These are phyloP conservation scores for Leucocoprinus sp. DNA, from an alignment of 768 basidiomycete species.

Conservation along the genomic window DNA sequence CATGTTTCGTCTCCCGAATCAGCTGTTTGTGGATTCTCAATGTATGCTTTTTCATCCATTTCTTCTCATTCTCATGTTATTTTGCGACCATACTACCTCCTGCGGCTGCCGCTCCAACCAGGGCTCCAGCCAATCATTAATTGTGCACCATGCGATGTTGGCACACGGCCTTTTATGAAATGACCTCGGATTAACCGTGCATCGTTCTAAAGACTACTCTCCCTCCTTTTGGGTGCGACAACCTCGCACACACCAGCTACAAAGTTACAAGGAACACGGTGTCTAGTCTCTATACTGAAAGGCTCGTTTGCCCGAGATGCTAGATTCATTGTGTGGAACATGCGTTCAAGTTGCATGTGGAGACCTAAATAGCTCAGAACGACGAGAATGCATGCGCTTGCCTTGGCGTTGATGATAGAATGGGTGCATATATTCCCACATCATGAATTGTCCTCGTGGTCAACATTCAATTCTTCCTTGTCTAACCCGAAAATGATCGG, in stretches of 20 bases:
- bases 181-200: neutral
- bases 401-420: conserved; percentile 4
- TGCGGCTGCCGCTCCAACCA: neutral
- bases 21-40: neutral
- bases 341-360: conserved; percentile 3
- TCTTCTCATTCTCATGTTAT: neutral
- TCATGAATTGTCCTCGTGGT: conserved; percentile 4
- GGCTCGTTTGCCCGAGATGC: neutral
- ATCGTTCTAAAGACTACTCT: neutral
- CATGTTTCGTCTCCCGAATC: conserved; percentile 8
- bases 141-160: conserved; percentile 1
- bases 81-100: neutral
- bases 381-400: conserved; percentile 5
- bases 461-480: neutral
- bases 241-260: neutral
- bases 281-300: neutral
- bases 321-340: neutral
- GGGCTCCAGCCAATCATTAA: neutral
- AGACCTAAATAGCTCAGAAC: conserved; percentile 1
- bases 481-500: conserved; percentile 4
- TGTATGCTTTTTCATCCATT: neutral
- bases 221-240: neutral
- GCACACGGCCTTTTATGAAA: neutral
- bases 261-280: neutral
- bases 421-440: neutral